These are phyloP conservation scores for Cystobasidium slooffiae DNA, from an alignment of 1,284 basidiomycete genomes.

Conservation along the genomic window DNA sequence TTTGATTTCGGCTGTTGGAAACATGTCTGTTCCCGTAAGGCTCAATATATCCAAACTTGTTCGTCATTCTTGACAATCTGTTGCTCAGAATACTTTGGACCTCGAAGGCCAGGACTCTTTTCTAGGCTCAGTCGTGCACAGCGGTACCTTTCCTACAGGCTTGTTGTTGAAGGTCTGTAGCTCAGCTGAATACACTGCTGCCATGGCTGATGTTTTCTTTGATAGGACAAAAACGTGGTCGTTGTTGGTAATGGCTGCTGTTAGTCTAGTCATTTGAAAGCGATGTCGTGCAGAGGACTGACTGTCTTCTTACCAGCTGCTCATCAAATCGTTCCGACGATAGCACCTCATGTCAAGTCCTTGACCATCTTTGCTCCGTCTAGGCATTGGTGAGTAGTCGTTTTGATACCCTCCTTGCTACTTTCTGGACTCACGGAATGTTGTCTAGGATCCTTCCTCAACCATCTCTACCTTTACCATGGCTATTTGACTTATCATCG, in stretches of 20 bases:
- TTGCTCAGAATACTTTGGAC: slow-evolving; percentile 14
- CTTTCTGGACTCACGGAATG: too few relatives aligned
- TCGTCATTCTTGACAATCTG: background rate
- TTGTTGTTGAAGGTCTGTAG: slow-evolving; percentile 14
- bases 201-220: background rate
- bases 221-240: slow-evolving; percentile 30
- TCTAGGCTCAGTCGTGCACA: slow-evolving; percentile 20
- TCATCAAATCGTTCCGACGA: slow-evolving; percentile 22
- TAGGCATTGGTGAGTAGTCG: slow-evolving; percentile 19
- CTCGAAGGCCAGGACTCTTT: slow-evolving; percentile 23
- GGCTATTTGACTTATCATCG: slow-evolving; percentile 22
- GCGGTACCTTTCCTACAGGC: slow-evolving; percentile 6
- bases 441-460: slow-evolving; percentile 21
- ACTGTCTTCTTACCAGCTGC: slow-evolving; percentile 7
- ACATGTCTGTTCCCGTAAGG: slow-evolving; percentile 35
- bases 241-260: slow-evolving; percentile 40
- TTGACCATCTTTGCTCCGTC: slow-evolving; percentile 27
- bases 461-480: slow-evolving; percentile 23
- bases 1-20: slow-evolving; percentile 29
- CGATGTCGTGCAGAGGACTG: background rate
- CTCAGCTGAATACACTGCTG: background rate
- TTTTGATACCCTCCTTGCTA: background rate
- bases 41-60: background rate
- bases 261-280: background rate
- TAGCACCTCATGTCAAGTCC: slow-evolving; percentile 27